These are phyloP conservation scores for Pleurotus cornucopiae DNA, from an alignment of 768 basidiomycete species.

Conservation along the genomic window DNA sequence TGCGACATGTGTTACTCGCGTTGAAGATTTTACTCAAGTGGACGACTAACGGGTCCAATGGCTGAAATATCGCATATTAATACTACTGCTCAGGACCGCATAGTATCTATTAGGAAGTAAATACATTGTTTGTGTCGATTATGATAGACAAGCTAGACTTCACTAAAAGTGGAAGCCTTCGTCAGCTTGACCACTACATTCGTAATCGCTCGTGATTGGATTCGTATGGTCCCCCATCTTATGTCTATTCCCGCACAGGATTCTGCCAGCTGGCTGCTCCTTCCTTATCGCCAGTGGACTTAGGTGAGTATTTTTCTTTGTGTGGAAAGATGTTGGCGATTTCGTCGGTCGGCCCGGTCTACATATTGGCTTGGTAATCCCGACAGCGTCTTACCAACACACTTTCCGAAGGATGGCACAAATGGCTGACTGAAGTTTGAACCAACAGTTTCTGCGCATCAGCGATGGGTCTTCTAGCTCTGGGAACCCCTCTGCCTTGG, in stretches of 20 bases:
- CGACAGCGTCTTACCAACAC: constrained; percentile 7
- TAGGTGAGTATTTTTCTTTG: not conserved
- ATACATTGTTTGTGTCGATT: not conserved
- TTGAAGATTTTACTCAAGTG: constrained; percentile 86
- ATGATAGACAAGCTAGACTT: not conserved
- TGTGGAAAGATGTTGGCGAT: not conserved
- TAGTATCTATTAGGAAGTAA: not conserved
- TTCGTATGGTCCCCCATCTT: not conserved
- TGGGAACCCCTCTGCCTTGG: constrained; percentile 93
- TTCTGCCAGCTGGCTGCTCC: not conserved
- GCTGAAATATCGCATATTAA: constrained; percentile 27
- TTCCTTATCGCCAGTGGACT: not conserved
- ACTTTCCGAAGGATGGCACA: not conserved
- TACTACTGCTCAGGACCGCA: too few relatives aligned
- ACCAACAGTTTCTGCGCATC: not conserved
- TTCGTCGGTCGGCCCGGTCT: not conserved
- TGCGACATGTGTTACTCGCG: constrained; percentile 86
- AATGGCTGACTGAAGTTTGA: constrained; percentile 1
- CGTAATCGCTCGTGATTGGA: constrained; percentile 6
- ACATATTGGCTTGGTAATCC: constrained; percentile 5
- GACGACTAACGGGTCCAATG: constrained; percentile 75
- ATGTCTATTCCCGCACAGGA: not conserved
- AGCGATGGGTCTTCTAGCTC: constrained; percentile 85
- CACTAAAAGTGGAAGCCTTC: not conserved
- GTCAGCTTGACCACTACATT: constrained; percentile 3